Base-by-base conservation (phyloP, 2,329 filamentous ascomycete genomes). In the Penicillium crustosum region DNA sequence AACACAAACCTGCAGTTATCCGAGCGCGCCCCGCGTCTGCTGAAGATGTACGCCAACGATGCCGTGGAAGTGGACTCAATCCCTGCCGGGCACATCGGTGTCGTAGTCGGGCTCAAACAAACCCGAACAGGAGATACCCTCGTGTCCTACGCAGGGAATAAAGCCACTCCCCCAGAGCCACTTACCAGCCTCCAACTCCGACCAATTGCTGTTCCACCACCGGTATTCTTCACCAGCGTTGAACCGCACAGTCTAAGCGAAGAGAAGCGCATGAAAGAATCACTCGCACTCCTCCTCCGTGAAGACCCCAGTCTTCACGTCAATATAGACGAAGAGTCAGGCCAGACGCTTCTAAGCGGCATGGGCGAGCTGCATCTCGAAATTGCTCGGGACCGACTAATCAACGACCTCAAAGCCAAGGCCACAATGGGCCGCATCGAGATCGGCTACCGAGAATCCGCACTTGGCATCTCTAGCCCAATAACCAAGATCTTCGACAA, bases 311-410 rank as follows among this genome's bases (percentile, higher is more conserved):
- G 92, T 73, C 79, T 99, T 23, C 86, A 94, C 56, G 90, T 96
- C 71, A 89, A 83, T 36, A 81, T 90, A 31, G 91, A 97, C 67
- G 86, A 93, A 61, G 94, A 97, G 72, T 93, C 91, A 1, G 94
- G 94, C 2, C 92, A 96, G 69, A 97, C 94, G 47, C 88, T 96
- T 33, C 82, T 99, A 0, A 93, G 93, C 53, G 94, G 94, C 4
- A 97, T 99, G 94, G 94, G 94, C 8, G 91, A 96, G 68, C 83
- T 99, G 29, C 94, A 99, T 74, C 82, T 99, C 0, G 94, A 99
- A 68, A 94, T 99, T 49, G 93, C 93, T 0, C 82, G 91, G 49
- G 91, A 97, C 73, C 86, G 93, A 43, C 84, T 99, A 10, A 86
- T 94, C 63, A 90, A 91, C 52, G 91, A 96, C 69, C 88, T 97